Conservation (phyloP, 2,329 filamentous ascomycete genomes). For the Fusarium setosum region DNA sequence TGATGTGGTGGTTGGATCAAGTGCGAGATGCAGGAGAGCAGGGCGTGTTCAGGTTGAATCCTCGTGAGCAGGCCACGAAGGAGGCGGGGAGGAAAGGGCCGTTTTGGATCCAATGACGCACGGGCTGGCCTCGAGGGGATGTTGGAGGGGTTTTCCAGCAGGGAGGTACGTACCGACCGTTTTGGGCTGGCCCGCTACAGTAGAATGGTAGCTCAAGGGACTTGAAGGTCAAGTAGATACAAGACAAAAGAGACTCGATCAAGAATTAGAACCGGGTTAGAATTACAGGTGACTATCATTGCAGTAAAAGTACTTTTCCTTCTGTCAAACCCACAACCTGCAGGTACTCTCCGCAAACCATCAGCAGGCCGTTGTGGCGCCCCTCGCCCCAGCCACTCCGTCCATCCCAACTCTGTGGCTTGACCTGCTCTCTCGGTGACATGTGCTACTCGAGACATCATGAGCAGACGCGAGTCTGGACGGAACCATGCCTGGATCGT, state of each 20-base stretch:
- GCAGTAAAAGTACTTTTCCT: neutral
- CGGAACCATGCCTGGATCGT: slow-evolving; percentile 13
- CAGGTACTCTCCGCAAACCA: slow-evolving; percentile 1
- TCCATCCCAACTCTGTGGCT: slow-evolving; percentile 1
- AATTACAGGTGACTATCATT: neutral
- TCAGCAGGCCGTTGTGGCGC: neutral
- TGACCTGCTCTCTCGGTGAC: neutral
- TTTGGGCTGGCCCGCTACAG: neutral
- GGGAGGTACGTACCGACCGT: slow-evolving; percentile 31
- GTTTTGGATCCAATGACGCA: slow-evolving; percentile 39
- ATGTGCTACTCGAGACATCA: slow-evolving; percentile 3
- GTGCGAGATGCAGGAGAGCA: slow-evolving; percentile 17
- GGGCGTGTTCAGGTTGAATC: slow-evolving; percentile 20
- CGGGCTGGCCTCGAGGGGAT: too few relatives aligned
- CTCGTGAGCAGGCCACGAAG: slow-evolving; percentile 39
- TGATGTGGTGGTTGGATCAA: slow-evolving; percentile 37
- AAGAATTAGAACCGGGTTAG: neutral
- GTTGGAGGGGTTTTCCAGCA: slow-evolving; percentile 25
- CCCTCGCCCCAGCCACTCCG: slow-evolving; percentile 2
- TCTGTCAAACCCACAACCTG: neutral
- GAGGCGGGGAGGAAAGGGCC: slow-evolving; percentile 32
- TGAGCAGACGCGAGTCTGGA: too few relatives aligned
- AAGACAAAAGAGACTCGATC: neutral
- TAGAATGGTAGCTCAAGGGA: neutral
- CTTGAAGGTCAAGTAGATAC: neutral